phyloP scores from a whole-genome alignment of 805 yeast genomes.

The Wickerhamiella musiphila region DNA sequence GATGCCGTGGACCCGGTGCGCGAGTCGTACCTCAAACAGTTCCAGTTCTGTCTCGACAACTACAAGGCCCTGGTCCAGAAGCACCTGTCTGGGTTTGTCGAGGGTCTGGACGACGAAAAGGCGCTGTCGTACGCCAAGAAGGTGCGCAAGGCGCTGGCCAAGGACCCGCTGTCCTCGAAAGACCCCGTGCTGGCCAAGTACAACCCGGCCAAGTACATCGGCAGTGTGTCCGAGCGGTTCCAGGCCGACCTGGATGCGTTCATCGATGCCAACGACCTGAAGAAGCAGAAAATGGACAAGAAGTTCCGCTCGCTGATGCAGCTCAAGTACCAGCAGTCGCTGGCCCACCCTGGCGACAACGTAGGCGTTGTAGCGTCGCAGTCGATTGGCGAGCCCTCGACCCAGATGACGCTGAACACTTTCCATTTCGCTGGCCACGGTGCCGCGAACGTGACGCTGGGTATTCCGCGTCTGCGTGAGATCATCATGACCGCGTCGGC shows the following conservation, averaged over 20 bases:
- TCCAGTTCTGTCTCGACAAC: constrained; percentile 82
- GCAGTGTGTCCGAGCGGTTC: constrained; percentile 83
- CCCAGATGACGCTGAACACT: constrained; percentile 95
- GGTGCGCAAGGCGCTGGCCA: constrained; percentile 43
- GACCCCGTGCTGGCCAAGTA: constrained; percentile 79
- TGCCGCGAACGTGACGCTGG: constrained; percentile 97
- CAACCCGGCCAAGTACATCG: constrained; percentile 80
- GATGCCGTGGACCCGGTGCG: constrained; percentile 88
- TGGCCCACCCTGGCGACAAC: constrained; percentile 91
- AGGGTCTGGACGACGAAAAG: constrained; percentile 63
- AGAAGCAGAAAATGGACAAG: constrained; percentile 42
- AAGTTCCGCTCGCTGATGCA: constrained; percentile 95
- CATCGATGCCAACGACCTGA: constrained; percentile 42
- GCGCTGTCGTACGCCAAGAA: constrained; percentile 74
- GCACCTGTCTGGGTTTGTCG: constrained; percentile 64
- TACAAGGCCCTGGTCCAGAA: constrained; percentile 71
- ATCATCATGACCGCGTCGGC: constrained; percentile 98
- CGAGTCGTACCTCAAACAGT: constrained; percentile 86
- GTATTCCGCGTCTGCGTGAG: constrained; percentile 99
- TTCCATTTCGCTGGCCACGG: constrained; percentile 99
- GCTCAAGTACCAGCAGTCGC: constrained; percentile 90
- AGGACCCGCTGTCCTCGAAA: constrained; percentile 38
- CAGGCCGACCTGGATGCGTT: constrained; percentile 58
- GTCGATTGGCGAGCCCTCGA: constrained; percentile 97
- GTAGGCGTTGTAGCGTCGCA: constrained; percentile 98